These are phyloP conservation scores for Dioscorea zingiberensis DNA, from an alignment of 106 monocot genomes.

Conservation along the genomic window DNA sequence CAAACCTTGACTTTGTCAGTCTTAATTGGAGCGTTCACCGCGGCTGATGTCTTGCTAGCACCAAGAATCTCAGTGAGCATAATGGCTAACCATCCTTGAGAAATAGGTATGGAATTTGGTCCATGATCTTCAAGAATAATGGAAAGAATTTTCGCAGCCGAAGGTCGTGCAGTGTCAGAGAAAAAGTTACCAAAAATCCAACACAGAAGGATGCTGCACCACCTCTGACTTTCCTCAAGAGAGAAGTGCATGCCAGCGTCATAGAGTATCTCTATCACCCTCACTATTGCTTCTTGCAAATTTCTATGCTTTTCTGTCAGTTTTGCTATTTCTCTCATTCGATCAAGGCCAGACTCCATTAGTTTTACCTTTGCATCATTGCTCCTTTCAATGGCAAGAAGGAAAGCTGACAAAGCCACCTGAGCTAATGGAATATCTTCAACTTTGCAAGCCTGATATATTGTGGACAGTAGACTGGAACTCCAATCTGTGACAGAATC, in stretches of 20 bases:
- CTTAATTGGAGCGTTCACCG: conserved; percentile 36
- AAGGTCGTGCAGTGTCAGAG: conserved; percentile 35
- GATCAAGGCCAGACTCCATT: conserved; percentile 66
- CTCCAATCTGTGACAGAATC: conserved; percentile 84
- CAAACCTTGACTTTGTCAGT: conserved; percentile 71
- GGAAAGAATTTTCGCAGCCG: conserved; percentile 62
- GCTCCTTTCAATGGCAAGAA: conserved; percentile 70
- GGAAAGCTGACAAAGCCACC: conserved; percentile 80
- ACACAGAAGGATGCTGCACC: conserved; percentile 76
- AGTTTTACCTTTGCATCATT: conserved; percentile 48
- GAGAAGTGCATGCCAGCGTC: conserved; percentile 56
- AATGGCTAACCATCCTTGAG: conserved; percentile 91
- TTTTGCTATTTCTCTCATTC: conserved; percentile 74
- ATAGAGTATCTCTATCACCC: conserved; percentile 68
- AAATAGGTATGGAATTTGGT: conserved; percentile 71
- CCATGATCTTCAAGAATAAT: conserved; percentile 86
- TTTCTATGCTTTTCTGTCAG: conserved; percentile 49
- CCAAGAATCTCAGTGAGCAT: conserved; percentile 63
- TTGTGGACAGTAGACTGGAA: conserved; percentile 78
- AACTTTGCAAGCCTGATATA: conserved; percentile 62
- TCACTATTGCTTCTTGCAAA: conserved; percentile 67
- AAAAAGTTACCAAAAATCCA: conserved; percentile 69
- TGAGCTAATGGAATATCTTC: conserved; percentile 58
- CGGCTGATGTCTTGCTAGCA: conserved; percentile 37
- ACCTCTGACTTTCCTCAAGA: conserved; percentile 78